These are phyloP conservation scores for Colletotrichum incanum DNA, from an alignment of 2,329 filamentous ascomycete genomes.

Conservation along the genomic window DNA sequence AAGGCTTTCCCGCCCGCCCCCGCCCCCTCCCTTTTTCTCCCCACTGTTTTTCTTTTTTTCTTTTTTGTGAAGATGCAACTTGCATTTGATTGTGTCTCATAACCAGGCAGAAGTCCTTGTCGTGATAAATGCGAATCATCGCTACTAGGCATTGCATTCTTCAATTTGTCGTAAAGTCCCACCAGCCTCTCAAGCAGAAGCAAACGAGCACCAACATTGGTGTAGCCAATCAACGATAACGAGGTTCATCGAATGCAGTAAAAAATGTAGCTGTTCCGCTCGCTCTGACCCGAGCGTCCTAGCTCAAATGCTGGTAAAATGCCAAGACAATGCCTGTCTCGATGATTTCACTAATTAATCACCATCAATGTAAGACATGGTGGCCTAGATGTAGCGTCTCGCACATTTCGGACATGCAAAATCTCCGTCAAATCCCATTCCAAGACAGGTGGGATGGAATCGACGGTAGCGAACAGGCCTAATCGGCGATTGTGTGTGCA, in stretches of 20 bases:
- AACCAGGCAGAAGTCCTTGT: too few species aligned
- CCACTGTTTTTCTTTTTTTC: too few species aligned
- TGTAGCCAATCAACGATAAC: background rate
- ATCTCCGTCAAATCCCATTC: constrained; percentile 21
- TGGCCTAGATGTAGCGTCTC: constrained; percentile 2
- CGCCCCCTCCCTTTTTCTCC: too few species aligned
- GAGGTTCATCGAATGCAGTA: background rate
- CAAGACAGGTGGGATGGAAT: background rate
- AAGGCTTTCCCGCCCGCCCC: too few species aligned
- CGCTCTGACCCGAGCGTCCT: background rate
- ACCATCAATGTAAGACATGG: constrained; percentile 7
- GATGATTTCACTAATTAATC: constrained; percentile 17
- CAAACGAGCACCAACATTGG: background rate
- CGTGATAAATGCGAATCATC: too few species aligned
- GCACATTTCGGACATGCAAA: constrained; percentile 35
- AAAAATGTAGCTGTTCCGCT: background rate
- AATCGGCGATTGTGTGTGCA: constrained; percentile 25
- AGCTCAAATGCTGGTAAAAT: background rate
- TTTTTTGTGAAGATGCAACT: too few species aligned
- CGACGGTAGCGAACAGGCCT: constrained; percentile 1
- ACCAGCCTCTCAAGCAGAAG: background rate
- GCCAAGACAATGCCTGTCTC: constrained; percentile 28
- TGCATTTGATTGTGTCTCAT: too few species aligned
- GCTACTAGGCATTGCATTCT: background rate
- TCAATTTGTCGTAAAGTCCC: background rate